A percentile compares a stretch with the other conserved stretches of the same genome.
These are phyloP conservation scores for Gypsophila paniculata DNA, from an alignment of 179 eudicot species.

Conservation along the genomic window DNA sequence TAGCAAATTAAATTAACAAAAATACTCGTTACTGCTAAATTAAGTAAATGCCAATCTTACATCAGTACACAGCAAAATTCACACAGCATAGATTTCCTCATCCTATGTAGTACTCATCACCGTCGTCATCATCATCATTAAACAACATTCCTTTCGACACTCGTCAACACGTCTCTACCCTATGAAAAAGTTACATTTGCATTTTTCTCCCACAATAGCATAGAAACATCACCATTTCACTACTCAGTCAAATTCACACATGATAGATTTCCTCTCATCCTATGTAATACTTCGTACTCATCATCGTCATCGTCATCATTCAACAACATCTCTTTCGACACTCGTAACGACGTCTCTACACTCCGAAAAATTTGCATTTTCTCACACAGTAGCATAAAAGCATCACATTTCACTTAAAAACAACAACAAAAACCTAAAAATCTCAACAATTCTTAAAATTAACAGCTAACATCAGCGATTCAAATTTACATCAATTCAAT, in stretches of 20 bases:
- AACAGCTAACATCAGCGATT: no score
- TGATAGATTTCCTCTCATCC: no score
- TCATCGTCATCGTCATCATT: not conserved
- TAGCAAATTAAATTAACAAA: not conserved
- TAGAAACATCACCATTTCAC: not conserved
- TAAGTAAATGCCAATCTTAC: slow-evolving; percentile 4
- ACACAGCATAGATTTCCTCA: not conserved
- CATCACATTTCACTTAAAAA: not conserved
- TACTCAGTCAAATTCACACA: no score
- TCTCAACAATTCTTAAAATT: no score
- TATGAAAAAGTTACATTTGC: not conserved
- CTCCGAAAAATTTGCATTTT: not conserved
- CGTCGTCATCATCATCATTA: not conserved
- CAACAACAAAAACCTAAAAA: not conserved
- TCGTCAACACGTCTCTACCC: not conserved
- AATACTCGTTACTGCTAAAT: not conserved
- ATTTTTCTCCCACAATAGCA: not conserved
- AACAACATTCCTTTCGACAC: no score
- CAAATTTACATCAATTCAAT: not conserved
- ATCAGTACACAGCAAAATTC: not conserved
- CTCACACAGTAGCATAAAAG: not conserved
- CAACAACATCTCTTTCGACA: no score
- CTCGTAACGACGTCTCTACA: not conserved
- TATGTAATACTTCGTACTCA: no score
- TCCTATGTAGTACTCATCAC: not conserved